Evolutionary conservation across 139 green algal genomes (phyloP).

Genomic region (Chlorokybus atmophyticus): DNA sequence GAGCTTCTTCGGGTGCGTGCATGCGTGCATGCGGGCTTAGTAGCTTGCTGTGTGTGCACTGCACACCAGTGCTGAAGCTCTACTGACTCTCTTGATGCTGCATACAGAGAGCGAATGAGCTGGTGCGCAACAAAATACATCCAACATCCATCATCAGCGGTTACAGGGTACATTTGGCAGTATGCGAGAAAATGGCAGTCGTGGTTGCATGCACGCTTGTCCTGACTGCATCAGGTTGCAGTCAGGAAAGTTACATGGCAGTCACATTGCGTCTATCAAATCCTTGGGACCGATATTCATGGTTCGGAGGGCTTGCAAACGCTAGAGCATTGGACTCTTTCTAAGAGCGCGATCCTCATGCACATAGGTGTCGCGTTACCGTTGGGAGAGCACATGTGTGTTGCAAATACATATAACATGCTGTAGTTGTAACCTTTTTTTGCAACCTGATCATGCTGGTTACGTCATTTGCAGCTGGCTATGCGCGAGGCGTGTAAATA

Average conservation of each 20-base stretch:
- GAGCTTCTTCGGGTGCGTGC: slow-evolving; percentile 79
- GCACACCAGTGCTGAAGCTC: no score
- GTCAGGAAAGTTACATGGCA: no score
- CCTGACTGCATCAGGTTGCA: no score
- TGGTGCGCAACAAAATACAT: slow-evolving; percentile 90
- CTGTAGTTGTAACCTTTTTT: no score
- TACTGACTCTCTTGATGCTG: no score
- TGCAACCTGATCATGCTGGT: no score
- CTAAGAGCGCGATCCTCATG: not conserved
- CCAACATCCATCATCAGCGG: slow-evolving; percentile 94
- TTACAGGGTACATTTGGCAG: slow-evolving; percentile 51
- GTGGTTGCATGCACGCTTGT: no score
- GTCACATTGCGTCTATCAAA: no score
- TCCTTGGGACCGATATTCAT: not conserved
- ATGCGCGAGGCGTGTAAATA: slow-evolving; percentile 91
- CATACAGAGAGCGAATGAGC: slow-evolving; percentile 65
- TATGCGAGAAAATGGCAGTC: no score
- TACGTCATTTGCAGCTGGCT: slow-evolving; percentile 68
- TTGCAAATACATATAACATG: slow-evolving; percentile 1
- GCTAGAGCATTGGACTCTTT: slow-evolving; percentile 1
- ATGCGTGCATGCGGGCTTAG: no score
- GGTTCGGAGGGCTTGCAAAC: not conserved
- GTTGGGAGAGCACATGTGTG: slow-evolving; percentile 1
- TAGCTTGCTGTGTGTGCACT: no score
- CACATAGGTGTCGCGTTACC: not conserved